A percentile compares a stretch with the other conserved stretches of the same genome.
Conservation (phyloP, 2,329 filamentous ascomycete species). For the Penicillium thymicola region DNA sequence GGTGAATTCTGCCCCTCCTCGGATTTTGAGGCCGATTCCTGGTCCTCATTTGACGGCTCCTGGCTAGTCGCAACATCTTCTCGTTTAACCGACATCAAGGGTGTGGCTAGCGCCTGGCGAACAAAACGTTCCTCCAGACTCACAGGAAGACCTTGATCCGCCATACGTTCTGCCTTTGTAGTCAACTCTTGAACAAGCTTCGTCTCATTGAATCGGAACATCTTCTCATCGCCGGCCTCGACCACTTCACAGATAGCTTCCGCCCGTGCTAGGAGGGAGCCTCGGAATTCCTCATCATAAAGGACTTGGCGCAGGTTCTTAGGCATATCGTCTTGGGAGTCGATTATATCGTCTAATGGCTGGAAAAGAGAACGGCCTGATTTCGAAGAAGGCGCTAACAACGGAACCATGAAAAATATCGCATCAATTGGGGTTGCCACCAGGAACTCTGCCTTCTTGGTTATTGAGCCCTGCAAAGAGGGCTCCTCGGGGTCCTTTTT, state of each 20-base stretch:
- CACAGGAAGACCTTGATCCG: constrained; percentile 62
- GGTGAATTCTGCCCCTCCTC: constrained; percentile 32
- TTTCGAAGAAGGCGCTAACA: constrained; percentile 53
- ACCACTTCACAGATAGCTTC: constrained; percentile 73
- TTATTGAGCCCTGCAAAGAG: constrained; percentile 50
- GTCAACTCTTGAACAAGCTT: constrained; percentile 67
- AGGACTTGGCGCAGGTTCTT: constrained; percentile 42
- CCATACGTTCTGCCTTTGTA: constrained; percentile 68
- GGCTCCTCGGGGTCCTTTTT: constrained; percentile 9
- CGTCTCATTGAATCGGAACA: constrained; percentile 74
- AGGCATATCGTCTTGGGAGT: constrained; percentile 43
- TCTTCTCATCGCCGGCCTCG: constrained; percentile 75
- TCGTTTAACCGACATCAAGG: constrained; percentile 66
- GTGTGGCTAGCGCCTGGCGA: constrained; percentile 69
- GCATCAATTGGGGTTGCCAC: constrained; percentile 81
- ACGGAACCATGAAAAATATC: constrained; percentile 76
- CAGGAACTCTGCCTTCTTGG: constrained; percentile 70
- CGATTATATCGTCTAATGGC: constrained; percentile 49
- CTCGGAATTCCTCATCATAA: constrained; percentile 38
- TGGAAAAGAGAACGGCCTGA: constrained; percentile 47
- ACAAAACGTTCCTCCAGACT: constrained; percentile 88
- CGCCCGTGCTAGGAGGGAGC: constrained; percentile 63
- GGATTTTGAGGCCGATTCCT: constrained; percentile 18
- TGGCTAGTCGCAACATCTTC: constrained; percentile 44
- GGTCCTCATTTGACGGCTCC: constrained; percentile 26